These are phyloP conservation scores for Fusarium pseudoanthophilum DNA, from an alignment of 2,329 filamentous ascomycete species.

Conservation along the genomic window DNA sequence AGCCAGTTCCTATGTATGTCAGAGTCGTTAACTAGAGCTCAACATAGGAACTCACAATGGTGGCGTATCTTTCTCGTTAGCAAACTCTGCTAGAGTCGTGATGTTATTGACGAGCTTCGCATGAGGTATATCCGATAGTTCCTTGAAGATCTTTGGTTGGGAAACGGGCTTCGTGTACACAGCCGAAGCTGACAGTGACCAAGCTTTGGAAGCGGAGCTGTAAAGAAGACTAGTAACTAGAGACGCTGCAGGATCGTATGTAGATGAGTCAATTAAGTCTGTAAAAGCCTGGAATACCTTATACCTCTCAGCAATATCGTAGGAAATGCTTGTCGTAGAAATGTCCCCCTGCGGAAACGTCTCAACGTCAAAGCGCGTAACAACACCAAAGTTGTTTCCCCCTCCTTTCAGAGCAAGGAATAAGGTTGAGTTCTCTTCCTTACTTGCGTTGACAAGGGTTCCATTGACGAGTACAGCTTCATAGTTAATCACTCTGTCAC, in stretches of 20 bases:
- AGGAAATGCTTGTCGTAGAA: not conserved
- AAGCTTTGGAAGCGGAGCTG: not conserved
- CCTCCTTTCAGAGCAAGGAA: constrained; percentile 8
- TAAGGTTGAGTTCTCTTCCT: not conserved
- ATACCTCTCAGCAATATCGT: not conserved
- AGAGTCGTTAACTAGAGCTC: accelerated
- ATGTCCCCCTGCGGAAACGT: not conserved
- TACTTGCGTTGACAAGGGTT: not conserved
- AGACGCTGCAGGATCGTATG: not conserved
- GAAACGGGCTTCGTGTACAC: not conserved
- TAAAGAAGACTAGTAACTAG: not conserved
- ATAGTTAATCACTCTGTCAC: not conserved
- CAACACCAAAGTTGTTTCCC: not conserved
- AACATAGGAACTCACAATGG: not conserved
- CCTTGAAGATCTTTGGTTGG: not conserved
- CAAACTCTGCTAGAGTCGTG: not conserved
- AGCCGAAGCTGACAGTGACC: not conserved
- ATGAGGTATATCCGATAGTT: not conserved
- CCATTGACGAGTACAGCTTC: not conserved
- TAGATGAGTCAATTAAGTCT: not conserved
- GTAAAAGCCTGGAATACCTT: not conserved
- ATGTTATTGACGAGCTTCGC: not conserved
- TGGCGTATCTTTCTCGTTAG: not conserved
- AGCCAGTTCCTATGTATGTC: not conserved
- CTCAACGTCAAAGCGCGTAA: not conserved